Evolutionary conservation across 345 rosid species (phyloP), one percentile per base, ranked within the genome.

Genomic region (Bretschneidera sinensis): DNA sequence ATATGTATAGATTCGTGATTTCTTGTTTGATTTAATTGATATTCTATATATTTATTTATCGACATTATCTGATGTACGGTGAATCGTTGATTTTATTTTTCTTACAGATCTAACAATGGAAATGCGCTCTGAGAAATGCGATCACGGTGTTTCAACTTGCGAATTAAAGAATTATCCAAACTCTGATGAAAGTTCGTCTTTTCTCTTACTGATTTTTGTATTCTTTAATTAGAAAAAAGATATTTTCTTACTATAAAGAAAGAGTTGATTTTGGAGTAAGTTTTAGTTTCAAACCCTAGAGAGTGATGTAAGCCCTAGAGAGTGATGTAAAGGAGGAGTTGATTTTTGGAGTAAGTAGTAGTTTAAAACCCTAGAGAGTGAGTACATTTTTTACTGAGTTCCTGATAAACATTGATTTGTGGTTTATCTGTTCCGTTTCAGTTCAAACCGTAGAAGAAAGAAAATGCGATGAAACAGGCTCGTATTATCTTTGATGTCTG

Each of bases 81-180:
- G 62, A 6, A 17, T 25, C 15, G 45, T 3, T 48, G 33, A 51
- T n/a, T n/a, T n/a, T n/a, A n/a, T n/a, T n/a, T 34, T 71, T 73
- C 0, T 56, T 9, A 13, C 70, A 68, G 78, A 77, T 79, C 75
- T 59, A 43, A 25, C 58, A 21, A 45, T 8, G 25, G 76, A 51
- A 34, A 43, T 70, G 43, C 55, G 39, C 19, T 55, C 34, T 14
- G 62, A 66, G 17, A 54, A 47, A 4, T 54, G 48, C 53, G 48
- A 61, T 55, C 48, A 21, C 10, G 11, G 21, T 39, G 17, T 39
- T 24, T 7, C 22, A 9, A 17, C 15, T 23, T 52, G 25, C 55
- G 66, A 64, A 43, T 51, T 61, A 17, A 14, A 17, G 20, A 19
- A 48, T 18, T 48, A 9, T 17, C 54, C 7, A 9, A 13, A 59